Conservation (phyloP, 768 basidiomycete genomes). For the Auriculariales sp. region DNA sequence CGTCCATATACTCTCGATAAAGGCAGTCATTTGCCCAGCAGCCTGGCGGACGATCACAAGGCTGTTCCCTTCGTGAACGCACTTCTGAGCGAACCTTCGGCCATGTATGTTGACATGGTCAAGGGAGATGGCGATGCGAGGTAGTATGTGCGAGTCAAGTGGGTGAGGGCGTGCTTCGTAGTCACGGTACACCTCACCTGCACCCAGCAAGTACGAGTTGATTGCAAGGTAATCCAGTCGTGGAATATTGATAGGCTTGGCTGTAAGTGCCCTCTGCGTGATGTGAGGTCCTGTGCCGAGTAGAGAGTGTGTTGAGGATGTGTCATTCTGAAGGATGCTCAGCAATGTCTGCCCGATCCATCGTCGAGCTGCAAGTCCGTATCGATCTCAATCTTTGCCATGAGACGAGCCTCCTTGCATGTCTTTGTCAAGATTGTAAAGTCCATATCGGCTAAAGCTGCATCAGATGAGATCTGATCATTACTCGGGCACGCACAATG, state of each 20-base stretch:
- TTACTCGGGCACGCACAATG: neutral
- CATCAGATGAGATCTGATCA: too few relatives aligned
- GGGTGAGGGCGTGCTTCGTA: neutral
- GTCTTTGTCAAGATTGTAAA: neutral
- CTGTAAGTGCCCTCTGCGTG: too few relatives aligned
- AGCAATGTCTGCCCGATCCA: neutral
- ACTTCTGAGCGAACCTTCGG: neutral
- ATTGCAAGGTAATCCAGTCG: neutral
- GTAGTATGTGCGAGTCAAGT: neutral
- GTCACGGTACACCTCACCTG: neutral
- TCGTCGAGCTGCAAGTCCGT: neutral
- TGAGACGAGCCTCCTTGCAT: neutral
- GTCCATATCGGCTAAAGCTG: neutral
- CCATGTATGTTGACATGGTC: neutral
- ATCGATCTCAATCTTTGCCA: neutral
- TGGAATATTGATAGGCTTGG: too few relatives aligned
- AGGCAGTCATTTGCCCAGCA: too few relatives aligned
- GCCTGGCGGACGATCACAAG: neutral
- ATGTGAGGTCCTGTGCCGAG: too few relatives aligned
- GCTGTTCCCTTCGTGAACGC: neutral
- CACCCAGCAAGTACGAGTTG: neutral
- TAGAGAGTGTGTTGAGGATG: neutral
- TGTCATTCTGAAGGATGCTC: neutral
- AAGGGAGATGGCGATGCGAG: neutral
- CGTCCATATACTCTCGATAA: too few relatives aligned